These are phyloP conservation scores for Stereocaulon alpinum DNA, from an alignment of 495 filamentous ascomycete species.

Conservation along the genomic window DNA sequence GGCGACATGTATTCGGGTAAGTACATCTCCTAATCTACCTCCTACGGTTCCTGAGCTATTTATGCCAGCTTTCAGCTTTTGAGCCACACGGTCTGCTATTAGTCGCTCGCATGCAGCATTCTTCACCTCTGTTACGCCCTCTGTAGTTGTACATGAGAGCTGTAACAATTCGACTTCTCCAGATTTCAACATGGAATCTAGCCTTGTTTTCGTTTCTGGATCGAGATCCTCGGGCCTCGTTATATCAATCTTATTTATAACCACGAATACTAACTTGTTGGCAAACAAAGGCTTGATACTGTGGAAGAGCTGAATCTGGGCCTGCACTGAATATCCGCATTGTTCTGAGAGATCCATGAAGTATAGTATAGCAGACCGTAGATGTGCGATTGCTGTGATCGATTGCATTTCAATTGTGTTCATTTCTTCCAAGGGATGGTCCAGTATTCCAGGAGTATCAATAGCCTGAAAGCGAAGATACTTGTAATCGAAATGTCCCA, in stretches of 20 bases:
- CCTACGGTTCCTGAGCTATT: slow-evolving; percentile 60
- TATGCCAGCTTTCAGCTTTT: slow-evolving; percentile 87
- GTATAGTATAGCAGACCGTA: slow-evolving; percentile 87
- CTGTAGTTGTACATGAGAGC: slow-evolving; percentile 86
- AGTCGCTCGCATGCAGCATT: slow-evolving; percentile 90
- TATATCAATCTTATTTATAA: slow-evolving; percentile 97
- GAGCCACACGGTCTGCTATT: slow-evolving; percentile 80
- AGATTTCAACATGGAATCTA: slow-evolving; percentile 70
- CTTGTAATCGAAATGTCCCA: slow-evolving; percentile 98
- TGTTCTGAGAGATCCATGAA: slow-evolving; percentile 98
- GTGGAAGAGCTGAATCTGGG: slow-evolving; percentile 87
- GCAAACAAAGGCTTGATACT: slow-evolving; percentile 93
- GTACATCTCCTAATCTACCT: slow-evolving; percentile 74
- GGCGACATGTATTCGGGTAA: slow-evolving; percentile 90
- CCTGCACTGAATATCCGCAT: slow-evolving; percentile 87
- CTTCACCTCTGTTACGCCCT: slow-evolving; percentile 88
- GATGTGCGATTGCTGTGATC: slow-evolving; percentile 93
- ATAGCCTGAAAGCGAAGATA: slow-evolving; percentile 89
- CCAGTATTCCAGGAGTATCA: slow-evolving; percentile 86
- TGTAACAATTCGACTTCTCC: slow-evolving; percentile 85
- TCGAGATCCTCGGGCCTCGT: slow-evolving; percentile 81
- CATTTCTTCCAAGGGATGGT: slow-evolving; percentile 98
- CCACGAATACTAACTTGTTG: slow-evolving; percentile 92
- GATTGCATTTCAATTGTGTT: slow-evolving; percentile 99
- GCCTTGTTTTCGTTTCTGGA: slow-evolving; percentile 60